Evolutionary conservation across 2,329 filamentous ascomycete species (phyloP).

Genomic region (Pseudogymnoascus sp.): DNA sequence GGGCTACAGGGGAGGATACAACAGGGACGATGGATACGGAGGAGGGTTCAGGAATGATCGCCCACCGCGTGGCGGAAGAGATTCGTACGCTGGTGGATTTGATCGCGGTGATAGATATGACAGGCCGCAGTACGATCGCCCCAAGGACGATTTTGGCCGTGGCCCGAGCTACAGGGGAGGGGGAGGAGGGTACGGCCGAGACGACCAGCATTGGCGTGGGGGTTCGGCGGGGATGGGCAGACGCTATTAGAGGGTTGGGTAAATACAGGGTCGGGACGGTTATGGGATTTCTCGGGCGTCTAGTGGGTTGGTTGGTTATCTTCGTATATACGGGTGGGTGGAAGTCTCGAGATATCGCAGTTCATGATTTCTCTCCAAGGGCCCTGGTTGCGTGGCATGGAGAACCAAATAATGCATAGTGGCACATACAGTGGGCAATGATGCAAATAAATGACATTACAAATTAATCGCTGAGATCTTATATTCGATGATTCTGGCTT

Average conservation of each 20-base stretch:
- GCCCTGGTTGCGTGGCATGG: neutral
- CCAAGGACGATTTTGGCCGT: constrained; percentile 1
- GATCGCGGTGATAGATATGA: neutral
- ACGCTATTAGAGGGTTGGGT: neutral
- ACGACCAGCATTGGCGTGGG: constrained; percentile 4
- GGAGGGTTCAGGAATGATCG: constrained; percentile 1
- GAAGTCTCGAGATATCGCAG: neutral
- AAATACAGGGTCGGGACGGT: neutral
- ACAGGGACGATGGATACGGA: neutral
- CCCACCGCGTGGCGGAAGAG: neutral
- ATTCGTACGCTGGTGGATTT: neutral
- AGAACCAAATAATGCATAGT: neutral
- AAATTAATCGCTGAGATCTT: neutral
- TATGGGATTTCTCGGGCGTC: neutral
- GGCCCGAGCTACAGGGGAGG: neutral
- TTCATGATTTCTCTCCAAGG: neutral
- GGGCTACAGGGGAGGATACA: neutral
- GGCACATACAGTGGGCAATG: neutral
- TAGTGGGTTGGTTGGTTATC: neutral
- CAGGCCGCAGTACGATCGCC: neutral
- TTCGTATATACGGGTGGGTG: neutral
- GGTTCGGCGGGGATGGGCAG: neutral
- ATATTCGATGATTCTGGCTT: neutral
- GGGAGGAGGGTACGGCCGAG: neutral
- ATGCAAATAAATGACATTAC: neutral